These are phyloP conservation scores for Blastomyces emzantsi DNA, from an alignment of 2,329 filamentous ascomycete species.

Conservation along the genomic window DNA sequence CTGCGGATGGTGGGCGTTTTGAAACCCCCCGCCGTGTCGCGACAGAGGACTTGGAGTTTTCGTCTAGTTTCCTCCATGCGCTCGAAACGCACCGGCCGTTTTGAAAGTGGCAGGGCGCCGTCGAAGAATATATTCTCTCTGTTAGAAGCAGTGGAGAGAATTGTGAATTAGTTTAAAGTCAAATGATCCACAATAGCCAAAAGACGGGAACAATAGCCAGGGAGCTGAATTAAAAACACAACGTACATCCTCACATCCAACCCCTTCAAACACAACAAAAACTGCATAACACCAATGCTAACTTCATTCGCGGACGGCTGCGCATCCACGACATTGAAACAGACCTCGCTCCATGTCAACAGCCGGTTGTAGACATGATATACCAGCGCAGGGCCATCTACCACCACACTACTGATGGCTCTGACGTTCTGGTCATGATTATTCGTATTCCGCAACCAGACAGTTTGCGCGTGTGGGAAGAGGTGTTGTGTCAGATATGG, in stretches of 20 bases:
- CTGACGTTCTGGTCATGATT: conserved; percentile 12
- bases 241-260: conserved; percentile 55
- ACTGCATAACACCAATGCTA: conserved; percentile 49
- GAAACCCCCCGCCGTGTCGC: conserved; percentile 26
- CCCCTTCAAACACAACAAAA: conserved; percentile 51
- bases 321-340: conserved; percentile 41
- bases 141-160: neutral
- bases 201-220: neutral
- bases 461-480: conserved; percentile 42
- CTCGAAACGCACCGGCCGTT: conserved; percentile 52
- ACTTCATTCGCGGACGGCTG: conserved; percentile 57
- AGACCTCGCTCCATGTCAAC: conserved; percentile 31
- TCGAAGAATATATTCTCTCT: conserved; percentile 76
- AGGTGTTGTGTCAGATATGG: conserved; percentile 47
- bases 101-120: conserved; percentile 62
- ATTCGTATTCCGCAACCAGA: conserved; percentile 27
- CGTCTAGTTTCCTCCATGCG: conserved; percentile 52
- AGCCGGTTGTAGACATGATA: conserved; percentile 60
- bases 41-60: conserved; percentile 46
- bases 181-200: no score
- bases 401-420: conserved; percentile 36
- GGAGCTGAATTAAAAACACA: neutral
- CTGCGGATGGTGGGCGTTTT: conserved; percentile 10
- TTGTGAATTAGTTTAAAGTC: no score
- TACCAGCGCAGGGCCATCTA: conserved; percentile 73